Evolutionary conservation across 1,284 basidiomycete species (phyloP), one percentile per base, ranked within the genome.

Genomic region (Ustilago trichophora): DNA sequence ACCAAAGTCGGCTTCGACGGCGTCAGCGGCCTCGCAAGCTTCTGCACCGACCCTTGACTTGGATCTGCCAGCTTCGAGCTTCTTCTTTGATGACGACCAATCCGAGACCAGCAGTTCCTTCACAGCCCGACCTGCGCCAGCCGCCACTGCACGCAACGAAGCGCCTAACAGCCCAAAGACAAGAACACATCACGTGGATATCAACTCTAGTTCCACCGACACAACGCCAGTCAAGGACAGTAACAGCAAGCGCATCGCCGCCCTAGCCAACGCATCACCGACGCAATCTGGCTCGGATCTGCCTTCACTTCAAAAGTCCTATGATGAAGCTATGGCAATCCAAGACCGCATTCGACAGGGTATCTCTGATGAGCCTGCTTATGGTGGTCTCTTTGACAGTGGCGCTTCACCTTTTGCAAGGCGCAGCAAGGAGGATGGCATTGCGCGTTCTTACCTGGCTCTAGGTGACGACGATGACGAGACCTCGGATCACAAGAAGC

Each of bases 1-100:
- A 12, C 33, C 37, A 19, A 51, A 22, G 19, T 11, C n/a, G 3
- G 7, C 21, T 1, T 16, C 40, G 3, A 9, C 27, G 3, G 7
- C 21, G 1, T 16, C 40, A 3, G 8, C 27, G 6, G 9, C 46
- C 12, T 33, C 34, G 12, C 27, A 21, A 27, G 27, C 22, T 2
- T 33, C 34, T 0, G 66, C 67, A 15, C 72, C 72, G 10, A 56
- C 44, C 6, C 40, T 73, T 26, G 64, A 73, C 26, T 45, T 73
- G 27, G 26, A 67, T 13, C 35, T 73, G 36, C 68, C 72, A 8
- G 46, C 36, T 26, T 59, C 68, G 24, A 56, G 56, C 41, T 57
- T 71, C 48, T 57, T 57, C 19, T 49, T 49, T 35, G 44, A 56
- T 21, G 54, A 63, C 22, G 50, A 52, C 22, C 32, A 36, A n/a